Evolutionary conservation across 2,329 filamentous ascomycete genomes (phyloP).

Genomic region (Neoarthrinium moseri): DNA sequence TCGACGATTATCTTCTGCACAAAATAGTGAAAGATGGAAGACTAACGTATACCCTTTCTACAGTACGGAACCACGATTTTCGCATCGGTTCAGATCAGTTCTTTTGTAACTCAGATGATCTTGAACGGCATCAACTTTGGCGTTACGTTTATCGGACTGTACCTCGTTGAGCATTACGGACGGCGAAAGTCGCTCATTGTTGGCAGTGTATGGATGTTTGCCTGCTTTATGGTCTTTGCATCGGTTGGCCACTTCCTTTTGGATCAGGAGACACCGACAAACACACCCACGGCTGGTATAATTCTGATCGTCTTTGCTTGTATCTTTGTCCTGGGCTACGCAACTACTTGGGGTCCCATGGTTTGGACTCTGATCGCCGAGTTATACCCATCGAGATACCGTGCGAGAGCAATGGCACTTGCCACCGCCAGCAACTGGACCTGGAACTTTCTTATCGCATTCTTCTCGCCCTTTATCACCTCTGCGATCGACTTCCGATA

Average conservation of each 20-base stretch:
- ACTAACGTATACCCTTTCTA: not conserved
- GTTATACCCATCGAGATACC: slow-evolving; percentile 63
- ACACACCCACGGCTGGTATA: slow-evolving; percentile 46
- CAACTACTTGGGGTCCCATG: slow-evolving; percentile 66
- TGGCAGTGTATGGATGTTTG: slow-evolving; percentile 60
- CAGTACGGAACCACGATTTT: slow-evolving; percentile 35
- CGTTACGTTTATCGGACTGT: slow-evolving; percentile 67
- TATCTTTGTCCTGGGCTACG: slow-evolving; percentile 64
- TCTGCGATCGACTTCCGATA: slow-evolving; percentile 69
- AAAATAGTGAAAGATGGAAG: too few relatives aligned
- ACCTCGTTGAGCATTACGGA: slow-evolving; percentile 66
- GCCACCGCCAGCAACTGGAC: slow-evolving; percentile 64
- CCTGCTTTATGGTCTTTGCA: slow-evolving; percentile 60
- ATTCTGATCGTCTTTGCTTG: slow-evolving; percentile 63
- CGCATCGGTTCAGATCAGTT: slow-evolving; percentile 47
- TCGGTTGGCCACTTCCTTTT: slow-evolving; percentile 51
- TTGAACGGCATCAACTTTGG: slow-evolving; percentile 66
- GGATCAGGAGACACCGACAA: slow-evolving; percentile 30
- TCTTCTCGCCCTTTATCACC: slow-evolving; percentile 80
- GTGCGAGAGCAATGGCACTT: slow-evolving; percentile 59
- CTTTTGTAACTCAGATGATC: slow-evolving; percentile 67
- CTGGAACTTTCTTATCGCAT: slow-evolving; percentile 74
- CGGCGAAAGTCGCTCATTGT: slow-evolving; percentile 61
- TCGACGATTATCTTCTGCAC: not conserved
- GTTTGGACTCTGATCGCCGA: slow-evolving; percentile 65